Conservation (phyloP, 768 basidiomycete genomes). For the Lactarius vividus region DNA sequence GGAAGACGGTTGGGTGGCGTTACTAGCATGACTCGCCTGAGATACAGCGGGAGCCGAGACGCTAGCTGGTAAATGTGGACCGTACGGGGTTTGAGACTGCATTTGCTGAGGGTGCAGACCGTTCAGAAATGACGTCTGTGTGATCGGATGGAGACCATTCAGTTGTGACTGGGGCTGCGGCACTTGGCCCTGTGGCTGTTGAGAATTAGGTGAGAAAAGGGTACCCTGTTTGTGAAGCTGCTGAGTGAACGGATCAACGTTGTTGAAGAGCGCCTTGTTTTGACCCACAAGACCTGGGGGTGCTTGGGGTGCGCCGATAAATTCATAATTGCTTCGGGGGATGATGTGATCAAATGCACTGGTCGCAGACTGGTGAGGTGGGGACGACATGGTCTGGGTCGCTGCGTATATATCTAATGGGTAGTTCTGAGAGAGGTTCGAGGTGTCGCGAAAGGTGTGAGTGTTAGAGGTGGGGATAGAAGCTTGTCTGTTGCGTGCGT, state of each 20-base stretch:
- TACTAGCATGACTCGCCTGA: conserved; percentile 32
- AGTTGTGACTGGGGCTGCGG: conserved; percentile 36
- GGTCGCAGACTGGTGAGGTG: conserved; percentile 25
- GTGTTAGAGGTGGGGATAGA: conserved; percentile 19
- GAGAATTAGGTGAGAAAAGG: conserved; percentile 36
- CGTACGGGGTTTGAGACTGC: conserved; percentile 74
- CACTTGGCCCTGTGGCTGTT: conserved; percentile 38
- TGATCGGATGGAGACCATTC: conserved; percentile 32
- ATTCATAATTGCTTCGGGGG: conserved; percentile 24
- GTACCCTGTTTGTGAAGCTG: conserved; percentile 23
- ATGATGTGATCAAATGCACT: conserved; percentile 24
- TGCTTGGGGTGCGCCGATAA: conserved; percentile 15
- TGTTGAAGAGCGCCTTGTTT: conserved; percentile 24
- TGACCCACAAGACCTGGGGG: conserved; percentile 22
- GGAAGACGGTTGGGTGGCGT: conserved; percentile 32
- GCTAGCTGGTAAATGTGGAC: conserved; percentile 57
- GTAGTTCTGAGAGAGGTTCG: conserved; percentile 27
- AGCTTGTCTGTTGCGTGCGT: conserved; percentile 26
- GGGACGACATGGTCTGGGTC: conserved; percentile 26
- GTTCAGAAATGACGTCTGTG: conserved; percentile 40
- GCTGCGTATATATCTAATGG: conserved; percentile 27
- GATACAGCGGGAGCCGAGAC: conserved; percentile 33
- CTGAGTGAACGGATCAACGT: conserved; percentile 28
- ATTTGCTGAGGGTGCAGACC: conserved; percentile 40
- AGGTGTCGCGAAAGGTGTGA: conserved; percentile 30